These are phyloP conservation scores for Sparassis latifolia DNA, from an alignment of 1,284 basidiomycete species.

Conservation along the genomic window DNA sequence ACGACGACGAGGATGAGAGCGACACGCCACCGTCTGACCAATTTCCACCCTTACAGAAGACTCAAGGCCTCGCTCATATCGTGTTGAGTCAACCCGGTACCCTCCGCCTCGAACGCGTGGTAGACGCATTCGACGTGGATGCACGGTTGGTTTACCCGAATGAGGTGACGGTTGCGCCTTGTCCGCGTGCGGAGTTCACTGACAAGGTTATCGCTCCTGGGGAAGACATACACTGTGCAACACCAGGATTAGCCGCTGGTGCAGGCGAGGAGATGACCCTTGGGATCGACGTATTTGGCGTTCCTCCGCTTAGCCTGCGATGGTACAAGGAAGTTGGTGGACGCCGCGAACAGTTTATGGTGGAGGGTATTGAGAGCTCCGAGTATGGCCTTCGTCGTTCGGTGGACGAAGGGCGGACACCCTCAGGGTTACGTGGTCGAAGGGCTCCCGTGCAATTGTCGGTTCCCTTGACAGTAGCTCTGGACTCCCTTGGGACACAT, in stretches of 20 bases:
- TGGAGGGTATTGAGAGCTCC: slow-evolving; percentile 78
- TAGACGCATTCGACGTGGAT: slow-evolving; percentile 63
- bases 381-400: slow-evolving; percentile 16
- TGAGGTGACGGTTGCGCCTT: slow-evolving; percentile 76
- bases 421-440: slow-evolving; percentile 10
- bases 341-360: slow-evolving; percentile 59
- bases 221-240: slow-evolving; percentile 56
- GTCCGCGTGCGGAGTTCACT: slow-evolving; percentile 69
- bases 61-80: slow-evolving; percentile 71
- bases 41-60: slow-evolving; percentile 48
- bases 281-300: slow-evolving; percentile 66
- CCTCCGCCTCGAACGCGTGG: slow-evolving; percentile 65
- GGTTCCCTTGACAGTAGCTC: slow-evolving; percentile 62
- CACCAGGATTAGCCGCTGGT: slow-evolving; percentile 34
- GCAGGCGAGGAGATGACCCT: slow-evolving; percentile 58
- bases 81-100: slow-evolving; percentile 65
- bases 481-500: slow-evolving; percentile 58
- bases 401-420: slow-evolving; percentile 13
- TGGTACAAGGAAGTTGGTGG: slow-evolving; percentile 70
- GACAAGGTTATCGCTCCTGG: slow-evolving; percentile 35
- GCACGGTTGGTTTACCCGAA: slow-evolving; percentile 59
- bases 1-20: slow-evolving; percentile 49
- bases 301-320: slow-evolving; percentile 71
- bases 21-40: slow-evolving; percentile 26
- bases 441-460: slow-evolving; percentile 47